Percentiles rank a stretch among this genome's conserved stretches.
Conservation (phyloP, 1,284 basidiomycete genomes). For the Hypsizygus ulmarius region DNA sequence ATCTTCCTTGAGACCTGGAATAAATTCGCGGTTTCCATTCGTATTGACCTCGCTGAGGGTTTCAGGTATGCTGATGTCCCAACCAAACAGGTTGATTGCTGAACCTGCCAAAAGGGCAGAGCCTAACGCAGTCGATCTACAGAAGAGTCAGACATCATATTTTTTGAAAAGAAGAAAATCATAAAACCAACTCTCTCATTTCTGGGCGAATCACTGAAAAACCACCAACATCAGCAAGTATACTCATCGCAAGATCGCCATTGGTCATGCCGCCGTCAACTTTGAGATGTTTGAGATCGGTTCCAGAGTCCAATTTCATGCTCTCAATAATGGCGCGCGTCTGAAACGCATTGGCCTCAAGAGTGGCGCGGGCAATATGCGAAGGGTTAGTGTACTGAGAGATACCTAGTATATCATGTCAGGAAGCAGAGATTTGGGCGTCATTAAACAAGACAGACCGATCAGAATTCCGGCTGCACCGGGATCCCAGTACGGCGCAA, state of each 20-base stretch:
- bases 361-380: constrained; percentile 91
- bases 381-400: constrained; percentile 92
- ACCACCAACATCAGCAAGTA: constrained; percentile 91
- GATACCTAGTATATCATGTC: constrained; percentile 47
- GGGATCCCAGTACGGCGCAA: constrained; percentile 93
- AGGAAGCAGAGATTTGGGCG: constrained; percentile 13
- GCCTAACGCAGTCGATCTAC: constrained; percentile 91
- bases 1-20: constrained; percentile 52
- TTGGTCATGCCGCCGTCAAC: constrained; percentile 97
- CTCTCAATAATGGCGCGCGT: constrained; percentile 93
- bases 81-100: constrained; percentile 89
- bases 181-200: constrained; percentile 83
- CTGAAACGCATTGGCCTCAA: constrained; percentile 90
- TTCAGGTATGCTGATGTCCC: constrained; percentile 85
- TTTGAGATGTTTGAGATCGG: constrained; percentile 78
- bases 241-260: constrained; percentile 85
- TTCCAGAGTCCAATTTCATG: constrained; percentile 83
- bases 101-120: constrained; percentile 93
- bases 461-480: constrained; percentile 82
- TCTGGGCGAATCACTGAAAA: constrained; percentile 90
- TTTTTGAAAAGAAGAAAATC: neutral
- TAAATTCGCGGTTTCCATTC: constrained; percentile 74
- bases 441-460: constrained; percentile 40
- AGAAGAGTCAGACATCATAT: constrained; percentile 1
- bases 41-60: constrained; percentile 91